Evolutionary conservation across 1,139 yeast species (phyloP).

Genomic region (Blastobotrys serpentis): DNA sequence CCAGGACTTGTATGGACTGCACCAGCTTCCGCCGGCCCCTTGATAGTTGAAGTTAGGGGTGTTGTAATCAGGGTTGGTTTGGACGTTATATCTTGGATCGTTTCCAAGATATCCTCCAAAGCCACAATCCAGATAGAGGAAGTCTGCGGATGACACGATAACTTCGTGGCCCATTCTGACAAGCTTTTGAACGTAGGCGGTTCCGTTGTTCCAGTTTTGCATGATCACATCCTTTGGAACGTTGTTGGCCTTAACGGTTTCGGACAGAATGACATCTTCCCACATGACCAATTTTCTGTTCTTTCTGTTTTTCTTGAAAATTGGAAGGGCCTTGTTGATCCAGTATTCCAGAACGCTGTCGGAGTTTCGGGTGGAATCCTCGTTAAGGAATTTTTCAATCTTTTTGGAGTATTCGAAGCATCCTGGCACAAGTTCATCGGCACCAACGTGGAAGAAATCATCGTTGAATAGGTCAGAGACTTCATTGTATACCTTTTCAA

Average conservation of each 20-base stretch:
- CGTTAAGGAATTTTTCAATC: conserved; percentile 35
- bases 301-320: conserved; percentile 33
- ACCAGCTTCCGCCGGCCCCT: conserved; percentile 48
- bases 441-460: conserved; percentile 47
- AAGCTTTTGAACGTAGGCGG: conserved; percentile 37
- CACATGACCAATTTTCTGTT: conserved; percentile 43
- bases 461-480: conserved; percentile 42
- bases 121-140: conserved; percentile 51
- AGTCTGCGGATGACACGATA: conserved; percentile 44
- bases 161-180: conserved; percentile 46
- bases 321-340: conserved; percentile 42
- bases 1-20: conserved; percentile 53
- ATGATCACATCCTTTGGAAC: conserved; percentile 40
- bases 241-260: conserved; percentile 21
- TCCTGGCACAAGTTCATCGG: conserved; percentile 43
- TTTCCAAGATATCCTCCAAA: conserved; percentile 46
- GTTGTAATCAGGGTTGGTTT: conserved; percentile 31
- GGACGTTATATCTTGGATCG: conserved; percentile 40
- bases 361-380: conserved; percentile 33
- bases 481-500: conserved; percentile 28
- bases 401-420: conserved; percentile 41
- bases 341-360: conserved; percentile 42
- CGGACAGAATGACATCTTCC: conserved; percentile 44
- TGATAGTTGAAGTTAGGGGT: conserved; percentile 37
- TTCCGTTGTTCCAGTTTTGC: conserved; percentile 45